Evolutionary conservation across 768 basidiomycete genomes (phyloP).

Genomic region (Auriculariales sp.): DNA sequence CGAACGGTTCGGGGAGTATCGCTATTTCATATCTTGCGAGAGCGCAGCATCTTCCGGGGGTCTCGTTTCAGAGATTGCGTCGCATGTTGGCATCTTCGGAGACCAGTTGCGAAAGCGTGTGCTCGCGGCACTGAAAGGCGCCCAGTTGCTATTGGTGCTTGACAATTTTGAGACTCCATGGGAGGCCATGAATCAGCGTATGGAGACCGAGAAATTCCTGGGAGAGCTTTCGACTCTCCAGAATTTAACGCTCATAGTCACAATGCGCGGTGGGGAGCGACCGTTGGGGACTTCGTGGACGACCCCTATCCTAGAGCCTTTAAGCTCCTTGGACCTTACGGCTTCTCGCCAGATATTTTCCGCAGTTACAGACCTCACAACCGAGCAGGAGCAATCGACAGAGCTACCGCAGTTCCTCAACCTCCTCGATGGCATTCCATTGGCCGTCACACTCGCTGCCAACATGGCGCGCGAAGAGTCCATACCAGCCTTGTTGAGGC

Average conservation of each 20-base stretch:
- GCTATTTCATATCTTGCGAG: background rate
- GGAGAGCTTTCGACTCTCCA: constrained; percentile 12
- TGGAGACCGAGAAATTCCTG: constrained; percentile 14
- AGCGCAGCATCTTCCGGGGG: background rate
- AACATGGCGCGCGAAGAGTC: constrained; percentile 7
- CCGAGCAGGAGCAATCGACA: constrained; percentile 10
- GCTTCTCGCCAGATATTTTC: constrained; percentile 14
- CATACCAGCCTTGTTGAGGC: background rate
- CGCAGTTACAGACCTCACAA: constrained; percentile 9
- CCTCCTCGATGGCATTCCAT: constrained; percentile 17
- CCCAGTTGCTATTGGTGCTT: constrained; percentile 18
- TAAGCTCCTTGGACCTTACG: constrained; percentile 4
- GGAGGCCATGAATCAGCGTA: too few species aligned
- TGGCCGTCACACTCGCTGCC: constrained; percentile 23
- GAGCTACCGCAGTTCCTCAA: constrained; percentile 13
- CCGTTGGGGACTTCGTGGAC: constrained; percentile 4
- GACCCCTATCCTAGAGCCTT: background rate
- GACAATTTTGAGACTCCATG: constrained; percentile 29
- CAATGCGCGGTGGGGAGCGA: constrained; percentile 14
- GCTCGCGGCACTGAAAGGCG: background rate
- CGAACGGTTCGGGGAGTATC: background rate
- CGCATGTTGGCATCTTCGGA: background rate
- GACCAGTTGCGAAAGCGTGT: background rate
- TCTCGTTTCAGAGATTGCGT: background rate
- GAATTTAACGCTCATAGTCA: constrained; percentile 18